Conservation (phyloP, 1,284 basidiomycete species). For the Peniophora sp. region DNA sequence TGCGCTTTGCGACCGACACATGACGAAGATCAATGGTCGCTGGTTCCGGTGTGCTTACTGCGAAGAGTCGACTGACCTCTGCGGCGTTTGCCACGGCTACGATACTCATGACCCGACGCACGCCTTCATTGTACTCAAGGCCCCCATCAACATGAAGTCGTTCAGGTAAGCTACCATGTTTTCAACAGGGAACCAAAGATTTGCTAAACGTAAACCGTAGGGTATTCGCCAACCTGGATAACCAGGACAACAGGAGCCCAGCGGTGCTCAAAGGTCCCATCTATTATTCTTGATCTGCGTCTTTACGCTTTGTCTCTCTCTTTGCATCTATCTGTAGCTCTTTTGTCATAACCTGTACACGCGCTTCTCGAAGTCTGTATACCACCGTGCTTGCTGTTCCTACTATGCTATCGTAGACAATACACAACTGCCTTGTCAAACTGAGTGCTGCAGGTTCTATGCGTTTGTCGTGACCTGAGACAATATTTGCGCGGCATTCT, state of each 20-base stretch:
- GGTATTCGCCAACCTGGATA: conserved; percentile 52
- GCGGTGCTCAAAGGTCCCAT: conserved; percentile 55
- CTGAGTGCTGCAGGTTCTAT: too few relatives aligned
- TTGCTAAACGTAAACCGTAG: conserved; percentile 23
- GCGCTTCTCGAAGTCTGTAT: too few relatives aligned
- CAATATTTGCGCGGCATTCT: too few relatives aligned
- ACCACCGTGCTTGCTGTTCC: too few relatives aligned
- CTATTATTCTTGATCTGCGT: conserved; percentile 31
- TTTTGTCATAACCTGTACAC: too few relatives aligned
- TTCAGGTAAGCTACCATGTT: conserved; percentile 36
- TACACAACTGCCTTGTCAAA: too few relatives aligned
- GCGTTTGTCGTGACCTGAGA: too few relatives aligned
- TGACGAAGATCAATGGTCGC: conserved; percentile 65
- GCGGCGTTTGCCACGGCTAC: conserved; percentile 67
- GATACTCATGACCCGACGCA: conserved; percentile 79
- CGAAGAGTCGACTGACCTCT: conserved; percentile 61
- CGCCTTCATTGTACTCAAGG: conserved; percentile 82
- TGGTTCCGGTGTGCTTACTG: conserved; percentile 91
- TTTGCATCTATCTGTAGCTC: not conserved
- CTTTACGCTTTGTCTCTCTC: not conserved
- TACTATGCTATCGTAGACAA: too few relatives aligned
- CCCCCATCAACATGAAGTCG: conserved; percentile 52
- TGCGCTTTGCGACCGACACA: conserved; percentile 71
- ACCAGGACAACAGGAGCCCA: conserved; percentile 33
- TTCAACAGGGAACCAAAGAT: conserved; percentile 1